Evolutionary conservation across 495 filamentous ascomycete species (phyloP), one percentile per base, ranked within the genome.

Genomic region (Aspergillus sclerotiicarbonarius): DNA sequence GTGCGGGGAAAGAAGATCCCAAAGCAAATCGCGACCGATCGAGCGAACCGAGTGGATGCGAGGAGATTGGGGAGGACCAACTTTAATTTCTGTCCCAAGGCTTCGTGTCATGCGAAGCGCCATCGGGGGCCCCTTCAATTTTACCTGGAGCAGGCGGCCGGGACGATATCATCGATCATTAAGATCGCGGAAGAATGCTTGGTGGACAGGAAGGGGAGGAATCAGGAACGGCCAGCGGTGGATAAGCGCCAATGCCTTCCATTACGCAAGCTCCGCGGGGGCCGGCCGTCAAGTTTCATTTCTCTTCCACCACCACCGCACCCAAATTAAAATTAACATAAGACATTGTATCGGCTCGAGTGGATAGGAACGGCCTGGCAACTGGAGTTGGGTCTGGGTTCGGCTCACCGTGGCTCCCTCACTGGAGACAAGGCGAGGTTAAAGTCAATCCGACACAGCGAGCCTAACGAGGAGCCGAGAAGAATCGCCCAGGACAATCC

Each of bases 1-100:
- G 64, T 67, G 65, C 59, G 65, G 65, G 65, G 65, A 63, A 57
- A 62, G 57, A 60, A 54, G 59, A 63, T 67, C 59, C 52, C 57
- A 60, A 32, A 52, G 57, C 61, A 63, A 60, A 57, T 62, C 64
- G 52, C 52, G 18, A 41, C 48, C 49, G 60, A 67, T 60, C 59
- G 55, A 64, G 56, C 35, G 44, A 53, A 59, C 56, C 33, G 48
- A 63, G 55, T 62, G 62, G 58, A 48, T 41, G 54, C 48, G 44
- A 46, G 21, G 33, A 58, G 48, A 54, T 53, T 58, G 58, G 54
- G 32, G 54, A 64, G 51, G 54, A 64, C 43, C 62, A 64, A 65
- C 63, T 65, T 60, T 65, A 65, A 62, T 65, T 47, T 60, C 56
- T 41, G 12, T 57, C 30, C 53, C 30, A 62, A 62, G 56, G 61